Evolutionary conservation across 805 yeast species (phyloP).

Genomic region (Cyberlindnera veronae): DNA sequence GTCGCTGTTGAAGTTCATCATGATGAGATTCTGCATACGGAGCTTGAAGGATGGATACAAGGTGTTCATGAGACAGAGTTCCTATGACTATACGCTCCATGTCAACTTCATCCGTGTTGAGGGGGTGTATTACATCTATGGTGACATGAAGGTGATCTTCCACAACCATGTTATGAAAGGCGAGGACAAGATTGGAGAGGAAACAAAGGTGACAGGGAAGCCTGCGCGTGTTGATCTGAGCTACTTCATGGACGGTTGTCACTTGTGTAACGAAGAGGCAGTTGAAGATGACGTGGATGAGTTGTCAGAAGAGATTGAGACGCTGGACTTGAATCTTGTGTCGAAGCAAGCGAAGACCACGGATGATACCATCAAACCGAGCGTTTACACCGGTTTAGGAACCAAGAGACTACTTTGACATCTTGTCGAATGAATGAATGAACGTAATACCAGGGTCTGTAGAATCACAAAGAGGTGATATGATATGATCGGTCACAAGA

Average conservation of each 20-base stretch:
- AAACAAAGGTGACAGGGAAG: conserved; percentile 18
- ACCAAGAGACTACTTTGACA: conserved; percentile 1
- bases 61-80: conserved; percentile 25
- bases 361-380: background rate
- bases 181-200: conserved; percentile 18
- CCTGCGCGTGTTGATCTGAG: conserved; percentile 24
- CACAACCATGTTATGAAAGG: conserved; percentile 16
- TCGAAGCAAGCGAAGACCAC: background rate
- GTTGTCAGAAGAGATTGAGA: background rate
- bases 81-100: conserved; percentile 22
- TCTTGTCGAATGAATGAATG: background rate
- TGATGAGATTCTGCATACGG: conserved; percentile 28
- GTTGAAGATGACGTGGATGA: conserved; percentile 3
- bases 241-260: conserved; percentile 16
- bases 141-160: conserved; percentile 31
- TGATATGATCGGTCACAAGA: conserved; percentile 28
- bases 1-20: conserved; percentile 24
- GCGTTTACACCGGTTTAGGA: background rate
- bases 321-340: background rate
- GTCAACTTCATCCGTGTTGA: conserved; percentile 25
- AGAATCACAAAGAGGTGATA: no score
- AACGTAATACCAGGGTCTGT: background rate
- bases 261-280: conserved; percentile 6
- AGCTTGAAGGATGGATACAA: conserved; percentile 25
- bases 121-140: conserved; percentile 29